A percentile compares a stretch with the other conserved stretches of the same genome.
These are phyloP conservation scores for Guyanaporus albipodus DNA, from an alignment of 768 basidiomycete species.

Conservation along the genomic window DNA sequence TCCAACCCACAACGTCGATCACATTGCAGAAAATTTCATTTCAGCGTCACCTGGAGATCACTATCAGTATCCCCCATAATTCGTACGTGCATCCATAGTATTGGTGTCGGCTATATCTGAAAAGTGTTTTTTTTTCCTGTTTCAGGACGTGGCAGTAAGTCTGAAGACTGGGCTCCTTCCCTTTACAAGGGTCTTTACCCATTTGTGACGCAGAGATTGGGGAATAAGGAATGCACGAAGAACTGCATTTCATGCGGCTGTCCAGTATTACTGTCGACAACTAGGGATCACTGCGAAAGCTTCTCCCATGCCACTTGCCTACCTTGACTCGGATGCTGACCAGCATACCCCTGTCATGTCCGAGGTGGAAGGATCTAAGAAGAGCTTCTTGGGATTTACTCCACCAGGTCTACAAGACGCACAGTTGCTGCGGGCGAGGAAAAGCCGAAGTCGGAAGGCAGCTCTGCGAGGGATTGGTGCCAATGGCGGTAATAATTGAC, in stretches of 20 bases:
- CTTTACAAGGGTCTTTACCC: slow-evolving; percentile 1
- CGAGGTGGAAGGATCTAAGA: slow-evolving; percentile 11
- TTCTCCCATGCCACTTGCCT: slow-evolving; percentile 59
- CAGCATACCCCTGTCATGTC: slow-evolving; percentile 2
- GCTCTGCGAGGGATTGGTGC: slow-evolving; percentile 31
- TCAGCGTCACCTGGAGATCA: slow-evolving; percentile 64
- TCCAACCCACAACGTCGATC: slow-evolving; percentile 61
- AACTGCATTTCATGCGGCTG: slow-evolving; percentile 79
- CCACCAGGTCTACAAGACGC: slow-evolving; percentile 21
- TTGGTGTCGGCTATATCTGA: background rate
- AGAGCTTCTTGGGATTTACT: slow-evolving; percentile 27
- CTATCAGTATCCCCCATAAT: slow-evolving; percentile 59
- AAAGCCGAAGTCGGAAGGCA: slow-evolving; percentile 34
- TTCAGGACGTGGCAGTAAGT: slow-evolving; percentile 36
- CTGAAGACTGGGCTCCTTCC: background rate
- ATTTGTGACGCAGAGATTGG: slow-evolving; percentile 47
- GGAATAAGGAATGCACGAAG: slow-evolving; percentile 53
- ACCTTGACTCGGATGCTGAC: slow-evolving; percentile 28
- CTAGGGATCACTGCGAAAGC: slow-evolving; percentile 61
- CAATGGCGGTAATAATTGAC: slow-evolving; percentile 7
- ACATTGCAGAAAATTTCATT: slow-evolving; percentile 59
- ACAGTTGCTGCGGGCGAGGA: slow-evolving; percentile 25
- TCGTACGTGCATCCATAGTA: slow-evolving; percentile 34
- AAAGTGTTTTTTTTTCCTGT: background rate
- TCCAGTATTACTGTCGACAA: slow-evolving; percentile 66